phyloP scores from a whole-genome alignment of 768 basidiomycete species.

The Pleurotus eryngii region DNA sequence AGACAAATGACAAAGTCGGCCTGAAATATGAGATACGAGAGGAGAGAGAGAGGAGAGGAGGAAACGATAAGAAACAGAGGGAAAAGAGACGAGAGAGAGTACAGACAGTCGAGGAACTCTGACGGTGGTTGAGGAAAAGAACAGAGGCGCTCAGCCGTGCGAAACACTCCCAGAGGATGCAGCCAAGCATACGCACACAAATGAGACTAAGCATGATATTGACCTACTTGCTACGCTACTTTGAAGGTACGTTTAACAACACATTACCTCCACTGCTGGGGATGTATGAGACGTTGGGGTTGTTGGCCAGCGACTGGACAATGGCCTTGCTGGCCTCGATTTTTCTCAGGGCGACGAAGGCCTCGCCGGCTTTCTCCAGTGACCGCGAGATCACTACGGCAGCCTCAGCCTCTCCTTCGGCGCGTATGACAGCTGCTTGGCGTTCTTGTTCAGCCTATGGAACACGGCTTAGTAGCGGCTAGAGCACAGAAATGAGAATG shows the following conservation, averaged over 20 bases:
- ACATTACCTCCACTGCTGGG: constrained; percentile 80
- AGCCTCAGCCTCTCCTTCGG: constrained; percentile 98
- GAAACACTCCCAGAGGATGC: constrained; percentile 1
- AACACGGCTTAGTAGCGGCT: constrained; percentile 9
- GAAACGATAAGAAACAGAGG: constrained; percentile 44
- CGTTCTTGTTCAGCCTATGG: constrained; percentile 95
- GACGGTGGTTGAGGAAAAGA: constrained; percentile 21
- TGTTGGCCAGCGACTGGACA: constrained; percentile 74
- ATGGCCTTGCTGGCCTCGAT: constrained; percentile 99
- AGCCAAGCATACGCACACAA: constrained; percentile 8
- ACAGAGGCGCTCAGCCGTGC: constrained; percentile 39
- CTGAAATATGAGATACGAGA: constrained; percentile 43
- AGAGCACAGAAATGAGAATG: background rate
- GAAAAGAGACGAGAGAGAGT: constrained; percentile 41
- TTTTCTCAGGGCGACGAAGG: constrained; percentile 90
- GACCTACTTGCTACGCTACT: constrained; percentile 12
- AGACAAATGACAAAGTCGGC: constrained; percentile 55
- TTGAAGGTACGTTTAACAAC: constrained; percentile 75
- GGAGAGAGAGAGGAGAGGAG: constrained; percentile 32
- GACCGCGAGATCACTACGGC: constrained; percentile 90
- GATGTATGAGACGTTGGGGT: constrained; percentile 87
- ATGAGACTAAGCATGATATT: constrained; percentile 6
- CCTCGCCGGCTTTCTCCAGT: constrained; percentile 91
- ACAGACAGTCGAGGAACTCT: constrained; percentile 19
- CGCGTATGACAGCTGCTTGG: constrained; percentile 96